These are phyloP conservation scores for Teratosphaeria zuluensis DNA, from an alignment of 2,329 filamentous ascomycete species.

Conservation along the genomic window DNA sequence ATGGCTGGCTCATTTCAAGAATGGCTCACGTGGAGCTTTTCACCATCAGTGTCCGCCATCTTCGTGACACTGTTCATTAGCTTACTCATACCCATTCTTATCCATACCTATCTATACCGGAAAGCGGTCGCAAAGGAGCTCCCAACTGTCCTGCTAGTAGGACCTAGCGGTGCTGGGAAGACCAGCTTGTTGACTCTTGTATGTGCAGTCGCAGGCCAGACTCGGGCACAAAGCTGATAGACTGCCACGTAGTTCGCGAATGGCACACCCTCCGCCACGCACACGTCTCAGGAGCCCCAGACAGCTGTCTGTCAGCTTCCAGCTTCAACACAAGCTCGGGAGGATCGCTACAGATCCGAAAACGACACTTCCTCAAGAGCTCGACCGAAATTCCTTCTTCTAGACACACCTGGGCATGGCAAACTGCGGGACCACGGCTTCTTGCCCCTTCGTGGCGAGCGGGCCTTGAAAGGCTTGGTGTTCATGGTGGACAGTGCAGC, in stretches of 20 bases:
- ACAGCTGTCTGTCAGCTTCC: constrained; percentile 49
- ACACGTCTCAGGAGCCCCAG: constrained; percentile 54
- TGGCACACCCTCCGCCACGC: constrained; percentile 45
- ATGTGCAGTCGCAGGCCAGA: constrained; percentile 16
- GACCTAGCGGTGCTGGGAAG: constrained; percentile 77
- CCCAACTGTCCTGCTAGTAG: constrained; percentile 70
- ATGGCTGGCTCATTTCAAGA: constrained; percentile 9
- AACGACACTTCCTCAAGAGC: constrained; percentile 47
- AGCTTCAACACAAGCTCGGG: constrained; percentile 41
- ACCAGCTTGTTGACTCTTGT: constrained; percentile 77
- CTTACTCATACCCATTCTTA: constrained; percentile 61
- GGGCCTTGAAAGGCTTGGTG: constrained; percentile 60
- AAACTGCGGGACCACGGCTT: constrained; percentile 72
- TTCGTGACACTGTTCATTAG: constrained; percentile 60
- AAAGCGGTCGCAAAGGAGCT: constrained; percentile 45
- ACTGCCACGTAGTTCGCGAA: constrained; percentile 40
- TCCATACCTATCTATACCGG: constrained; percentile 67
- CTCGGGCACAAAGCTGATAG: not conserved
- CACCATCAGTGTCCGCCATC: constrained; percentile 42
- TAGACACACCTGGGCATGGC: constrained; percentile 91
- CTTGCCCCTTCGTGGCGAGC: constrained; percentile 36
- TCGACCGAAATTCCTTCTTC: constrained; percentile 62
- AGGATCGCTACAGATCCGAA: constrained; percentile 54
- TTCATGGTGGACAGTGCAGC: constrained; percentile 72
- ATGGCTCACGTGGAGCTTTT: constrained; percentile 39